Evolutionary conservation across 495 filamentous ascomycete genomes (phyloP).

Genomic region (Chaetomium cochliodes): DNA sequence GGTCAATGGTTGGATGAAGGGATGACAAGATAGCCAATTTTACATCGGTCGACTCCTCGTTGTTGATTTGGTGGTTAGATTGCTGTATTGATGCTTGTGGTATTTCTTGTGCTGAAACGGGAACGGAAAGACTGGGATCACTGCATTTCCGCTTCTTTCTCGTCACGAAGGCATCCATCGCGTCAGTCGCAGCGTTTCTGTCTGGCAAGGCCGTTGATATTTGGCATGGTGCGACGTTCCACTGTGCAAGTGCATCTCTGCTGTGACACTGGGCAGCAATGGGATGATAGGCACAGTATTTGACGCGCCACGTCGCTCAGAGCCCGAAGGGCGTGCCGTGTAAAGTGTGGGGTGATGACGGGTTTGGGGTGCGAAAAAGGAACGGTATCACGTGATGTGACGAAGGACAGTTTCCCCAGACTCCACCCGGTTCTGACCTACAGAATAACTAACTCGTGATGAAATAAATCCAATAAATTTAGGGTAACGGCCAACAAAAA

Average conservation of each 20-base stretch:
- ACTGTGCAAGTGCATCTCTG: slow-evolving; percentile 1
- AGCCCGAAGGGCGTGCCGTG: slow-evolving; percentile 7
- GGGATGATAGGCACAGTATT: neutral
- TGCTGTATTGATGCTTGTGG: neutral
- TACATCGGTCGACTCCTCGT: slow-evolving; percentile 76
- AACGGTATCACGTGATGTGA: neutral
- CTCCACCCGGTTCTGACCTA: too few relatives aligned
- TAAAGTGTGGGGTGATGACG: slow-evolving; percentile 7
- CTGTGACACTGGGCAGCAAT: neutral
- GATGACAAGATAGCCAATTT: slow-evolving; percentile 83
- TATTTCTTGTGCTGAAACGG: neutral
- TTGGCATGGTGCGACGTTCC: neutral
- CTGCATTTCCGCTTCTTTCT: slow-evolving; percentile 42
- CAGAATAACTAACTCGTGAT: too few relatives aligned
- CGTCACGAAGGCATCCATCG: slow-evolving; percentile 50
- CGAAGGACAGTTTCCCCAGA: too few relatives aligned
- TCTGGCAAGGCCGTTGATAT: neutral
- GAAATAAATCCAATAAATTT: too few relatives aligned
- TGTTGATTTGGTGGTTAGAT: slow-evolving; percentile 21
- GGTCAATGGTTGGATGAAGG: slow-evolving; percentile 61
- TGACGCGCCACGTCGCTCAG: slow-evolving; percentile 15
- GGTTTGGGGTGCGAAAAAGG: neutral
- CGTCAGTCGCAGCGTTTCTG: neutral
- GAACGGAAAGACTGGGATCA: neutral
- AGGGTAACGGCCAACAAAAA: too few relatives aligned